Percentiles rank a stretch among this genome's conserved stretches.
phyloP scores from a whole-genome alignment of 2,329 filamentous ascomycete genomes.

The Madurella fahalii region DNA sequence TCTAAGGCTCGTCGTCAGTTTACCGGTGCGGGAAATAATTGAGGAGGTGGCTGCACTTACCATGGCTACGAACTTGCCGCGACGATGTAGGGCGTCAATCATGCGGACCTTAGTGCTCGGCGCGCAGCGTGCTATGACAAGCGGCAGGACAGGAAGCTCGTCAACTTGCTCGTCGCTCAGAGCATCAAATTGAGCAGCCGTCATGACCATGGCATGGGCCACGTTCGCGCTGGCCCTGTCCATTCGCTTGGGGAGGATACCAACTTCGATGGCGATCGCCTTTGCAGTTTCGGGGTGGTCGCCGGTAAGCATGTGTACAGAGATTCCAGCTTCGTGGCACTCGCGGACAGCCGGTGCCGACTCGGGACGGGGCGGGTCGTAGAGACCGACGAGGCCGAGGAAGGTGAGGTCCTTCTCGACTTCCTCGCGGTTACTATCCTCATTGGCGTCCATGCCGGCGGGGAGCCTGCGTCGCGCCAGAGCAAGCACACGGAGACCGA shows the following conservation, averaged over 20 bases:
- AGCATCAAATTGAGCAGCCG: conserved; percentile 58
- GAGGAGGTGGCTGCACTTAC: conserved; percentile 7
- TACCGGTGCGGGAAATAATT: background rate
- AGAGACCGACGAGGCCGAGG: conserved; percentile 66
- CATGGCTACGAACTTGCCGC: conserved; percentile 66
- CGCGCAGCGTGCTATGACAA: conserved; percentile 67
- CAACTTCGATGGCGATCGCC: conserved; percentile 62
- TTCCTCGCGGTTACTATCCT: conserved; percentile 40
- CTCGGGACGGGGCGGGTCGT: conserved; percentile 67
- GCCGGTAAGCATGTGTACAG: conserved; percentile 66
- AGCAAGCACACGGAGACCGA: conserved; percentile 67
- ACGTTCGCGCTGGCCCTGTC: conserved; percentile 46
- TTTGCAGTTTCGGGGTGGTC: conserved; percentile 65
- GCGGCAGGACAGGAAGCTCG: conserved; percentile 54
- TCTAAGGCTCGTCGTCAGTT: conserved; percentile 31
- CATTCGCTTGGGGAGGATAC: conserved; percentile 54
- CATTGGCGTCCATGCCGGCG: conserved; percentile 1
- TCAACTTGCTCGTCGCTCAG: conserved; percentile 61
- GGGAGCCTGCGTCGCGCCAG: conserved; percentile 51
- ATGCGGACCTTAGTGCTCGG: conserved; percentile 69
- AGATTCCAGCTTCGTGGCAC: conserved; percentile 59
- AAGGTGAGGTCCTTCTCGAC: conserved; percentile 58
- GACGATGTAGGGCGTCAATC: conserved; percentile 66
- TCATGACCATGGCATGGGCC: conserved; percentile 61
- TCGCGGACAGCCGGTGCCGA: conserved; percentile 57